Percentiles rank a stretch among this genome's conserved stretches.
Conservation (phyloP, 1,284 basidiomycete genomes). For the Cutaneotrichosporon daszewskae region DNA sequence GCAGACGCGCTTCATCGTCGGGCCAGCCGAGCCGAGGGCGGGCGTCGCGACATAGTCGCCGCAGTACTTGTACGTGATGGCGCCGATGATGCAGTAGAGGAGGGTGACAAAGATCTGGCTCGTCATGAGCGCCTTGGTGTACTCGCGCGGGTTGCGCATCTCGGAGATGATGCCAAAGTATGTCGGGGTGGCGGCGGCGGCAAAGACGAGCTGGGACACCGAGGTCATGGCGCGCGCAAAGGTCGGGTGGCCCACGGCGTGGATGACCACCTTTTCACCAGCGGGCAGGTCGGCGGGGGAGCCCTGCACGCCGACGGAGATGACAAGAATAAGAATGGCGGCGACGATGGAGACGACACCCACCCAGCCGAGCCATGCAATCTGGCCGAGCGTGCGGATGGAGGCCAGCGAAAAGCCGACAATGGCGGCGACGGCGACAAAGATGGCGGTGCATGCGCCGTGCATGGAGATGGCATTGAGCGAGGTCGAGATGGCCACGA, state of each 20-base stretch:
- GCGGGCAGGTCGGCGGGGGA: background rate
- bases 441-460: constrained; percentile 42
- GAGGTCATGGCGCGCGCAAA: constrained; percentile 41
- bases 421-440: constrained; percentile 34
- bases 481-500: constrained; percentile 42
- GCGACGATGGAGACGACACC: constrained; percentile 31
- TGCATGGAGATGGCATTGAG: constrained; percentile 45
- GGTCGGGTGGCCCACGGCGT: constrained; percentile 12
- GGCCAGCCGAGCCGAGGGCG: constrained; percentile 43
- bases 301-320: constrained; percentile 42
- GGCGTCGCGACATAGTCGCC: constrained; percentile 44
- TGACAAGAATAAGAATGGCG: constrained; percentile 40
- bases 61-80: constrained; percentile 28
- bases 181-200: constrained; percentile 31
- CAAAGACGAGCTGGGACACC: constrained; percentile 38
- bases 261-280: constrained; percentile 11
- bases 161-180: constrained; percentile 25
- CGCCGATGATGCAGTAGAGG: constrained; percentile 32
- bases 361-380: constrained; percentile 45
- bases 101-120: constrained; percentile 34
- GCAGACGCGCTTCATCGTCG: constrained; percentile 41
- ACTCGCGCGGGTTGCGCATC: constrained; percentile 32
- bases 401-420: constrained; percentile 28
- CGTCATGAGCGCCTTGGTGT: constrained; percentile 23
- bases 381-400: constrained; percentile 40